phyloP scores from a whole-genome alignment of 345 rosid genomes.

The Populus deltoides region DNA sequence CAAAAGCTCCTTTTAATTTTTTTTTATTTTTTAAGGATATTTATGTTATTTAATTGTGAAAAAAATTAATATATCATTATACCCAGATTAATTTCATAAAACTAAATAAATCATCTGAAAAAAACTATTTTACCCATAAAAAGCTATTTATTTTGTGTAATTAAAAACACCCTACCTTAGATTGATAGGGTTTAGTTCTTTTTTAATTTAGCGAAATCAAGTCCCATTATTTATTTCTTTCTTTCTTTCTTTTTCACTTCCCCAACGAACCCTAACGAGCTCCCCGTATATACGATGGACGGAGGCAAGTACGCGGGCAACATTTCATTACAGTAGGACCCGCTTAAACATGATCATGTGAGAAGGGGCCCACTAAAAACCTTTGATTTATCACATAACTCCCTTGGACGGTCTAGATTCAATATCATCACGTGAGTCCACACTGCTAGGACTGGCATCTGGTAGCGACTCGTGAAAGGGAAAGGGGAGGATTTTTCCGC shows the following conservation, averaged over 20 bases:
- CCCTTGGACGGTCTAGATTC: conserved; percentile 14
- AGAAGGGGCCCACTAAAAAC: conserved; percentile 13
- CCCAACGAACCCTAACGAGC: background rate
- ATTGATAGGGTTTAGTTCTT: too few relatives aligned
- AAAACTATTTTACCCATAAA: too few relatives aligned
- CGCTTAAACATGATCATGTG: conserved; percentile 13
- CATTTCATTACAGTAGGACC: background rate
- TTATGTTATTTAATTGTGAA: too few relatives aligned
- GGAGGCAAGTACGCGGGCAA: conserved; percentile 3
- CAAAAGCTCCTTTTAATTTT: too few relatives aligned
- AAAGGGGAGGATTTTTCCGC: conserved; percentile 4
- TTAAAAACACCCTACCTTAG: too few relatives aligned
- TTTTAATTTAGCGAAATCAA: background rate
- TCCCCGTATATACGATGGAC: background rate
- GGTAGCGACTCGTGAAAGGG: background rate
- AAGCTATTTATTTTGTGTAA: too few relatives aligned
- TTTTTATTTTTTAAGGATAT: too few relatives aligned
- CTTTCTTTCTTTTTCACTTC: accelerated
- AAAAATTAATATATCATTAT: too few relatives aligned
- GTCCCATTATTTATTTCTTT: background rate
- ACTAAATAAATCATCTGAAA: too few relatives aligned
- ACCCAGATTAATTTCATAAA: too few relatives aligned
- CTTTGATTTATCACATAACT: background rate
- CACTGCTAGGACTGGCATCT: background rate
- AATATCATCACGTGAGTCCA: conserved; percentile 3